phyloP scores from a whole-genome alignment of 2,329 filamentous ascomycete genomes.

The Blastomyces emzantsi region DNA sequence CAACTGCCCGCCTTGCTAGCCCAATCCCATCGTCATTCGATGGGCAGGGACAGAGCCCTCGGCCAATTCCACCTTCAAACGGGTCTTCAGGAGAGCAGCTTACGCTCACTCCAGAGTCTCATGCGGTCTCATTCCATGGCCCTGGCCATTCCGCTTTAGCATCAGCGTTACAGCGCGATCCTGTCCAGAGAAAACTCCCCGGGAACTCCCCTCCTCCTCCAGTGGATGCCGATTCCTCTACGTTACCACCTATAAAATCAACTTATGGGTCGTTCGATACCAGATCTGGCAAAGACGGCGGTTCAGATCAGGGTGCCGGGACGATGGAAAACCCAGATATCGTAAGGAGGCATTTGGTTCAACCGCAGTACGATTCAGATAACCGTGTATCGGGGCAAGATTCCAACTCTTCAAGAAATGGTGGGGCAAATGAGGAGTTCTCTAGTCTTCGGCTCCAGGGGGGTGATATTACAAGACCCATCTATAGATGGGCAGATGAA shows the following conservation, averaged over 20 bases:
- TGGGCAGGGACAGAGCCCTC: constrained; percentile 40
- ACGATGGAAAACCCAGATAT: constrained; percentile 86
- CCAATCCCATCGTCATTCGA: constrained; percentile 43
- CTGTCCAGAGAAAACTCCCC: constrained; percentile 45
- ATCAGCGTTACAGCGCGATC: constrained; percentile 68
- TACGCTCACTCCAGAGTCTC: constrained; percentile 51
- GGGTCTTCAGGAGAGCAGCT: constrained; percentile 47
- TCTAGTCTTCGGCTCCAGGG: constrained; percentile 89
- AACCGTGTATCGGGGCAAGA: constrained; percentile 23
- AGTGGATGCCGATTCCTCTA: constrained; percentile 27
- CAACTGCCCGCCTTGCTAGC: constrained; percentile 48
- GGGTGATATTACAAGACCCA: constrained; percentile 86
- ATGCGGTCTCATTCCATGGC: constrained; percentile 54
- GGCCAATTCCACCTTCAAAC: constrained; percentile 36
- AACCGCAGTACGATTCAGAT: constrained; percentile 45
- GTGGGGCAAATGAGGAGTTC: constrained; percentile 65
- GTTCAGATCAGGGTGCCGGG: constrained; percentile 42
- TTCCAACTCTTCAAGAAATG: constrained; percentile 20
- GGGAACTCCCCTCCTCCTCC: constrained; percentile 36
- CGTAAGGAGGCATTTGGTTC: constrained; percentile 77
- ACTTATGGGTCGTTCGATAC: constrained; percentile 83
- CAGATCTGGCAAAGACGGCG: constrained; percentile 45
- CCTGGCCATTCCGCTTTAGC: constrained; percentile 83
- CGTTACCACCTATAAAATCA: constrained; percentile 56
- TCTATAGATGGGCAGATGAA: constrained; percentile 95